Evolutionary conservation across 306 rosid species (phyloP).

Genomic region (Corylus heterophylla): DNA sequence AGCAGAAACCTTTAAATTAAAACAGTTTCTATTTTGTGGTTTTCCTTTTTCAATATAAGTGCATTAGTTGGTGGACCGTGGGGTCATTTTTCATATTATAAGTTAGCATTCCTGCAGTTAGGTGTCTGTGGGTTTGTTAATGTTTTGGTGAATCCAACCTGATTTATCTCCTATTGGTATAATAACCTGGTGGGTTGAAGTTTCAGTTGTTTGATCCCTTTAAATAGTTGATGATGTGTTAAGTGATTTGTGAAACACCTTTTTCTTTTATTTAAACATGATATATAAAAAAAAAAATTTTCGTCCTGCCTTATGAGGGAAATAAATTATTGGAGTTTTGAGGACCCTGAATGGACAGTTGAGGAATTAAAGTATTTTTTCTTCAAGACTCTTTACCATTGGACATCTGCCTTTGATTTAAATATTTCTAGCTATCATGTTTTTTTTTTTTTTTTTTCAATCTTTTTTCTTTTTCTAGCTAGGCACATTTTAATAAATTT

Average conservation of each 20-base stretch:
- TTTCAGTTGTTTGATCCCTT: neutral
- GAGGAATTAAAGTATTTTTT: too few relatives aligned
- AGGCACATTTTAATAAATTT: too few relatives aligned
- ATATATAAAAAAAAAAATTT: too few relatives aligned
- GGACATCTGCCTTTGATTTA: too few relatives aligned
- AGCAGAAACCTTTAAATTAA: slow-evolving; percentile 27
- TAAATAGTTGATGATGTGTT: neutral
- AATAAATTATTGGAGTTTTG: too few relatives aligned
- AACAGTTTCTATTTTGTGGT: neutral
- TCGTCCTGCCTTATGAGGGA: too few relatives aligned
- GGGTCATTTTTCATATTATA: slow-evolving; percentile 14
- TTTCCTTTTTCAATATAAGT: neutral
- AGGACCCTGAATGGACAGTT: too few relatives aligned
- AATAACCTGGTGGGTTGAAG: neutral
- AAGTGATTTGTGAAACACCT: neutral
- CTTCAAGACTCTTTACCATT: too few relatives aligned
- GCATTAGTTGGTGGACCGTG: slow-evolving; percentile 15
- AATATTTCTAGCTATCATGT: too few relatives aligned
- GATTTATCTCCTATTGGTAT: neutral
- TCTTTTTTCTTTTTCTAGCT: neutral
- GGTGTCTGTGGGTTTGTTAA: slow-evolving; percentile 11
- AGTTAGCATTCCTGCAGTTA: slow-evolving; percentile 22
- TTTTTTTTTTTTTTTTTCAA: too few relatives aligned
- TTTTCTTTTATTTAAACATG: neutral
- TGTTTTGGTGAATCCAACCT: slow-evolving; percentile 5